Conservation (phyloP, 768 basidiomycete species). For the Lentinula detonsa region DNA sequence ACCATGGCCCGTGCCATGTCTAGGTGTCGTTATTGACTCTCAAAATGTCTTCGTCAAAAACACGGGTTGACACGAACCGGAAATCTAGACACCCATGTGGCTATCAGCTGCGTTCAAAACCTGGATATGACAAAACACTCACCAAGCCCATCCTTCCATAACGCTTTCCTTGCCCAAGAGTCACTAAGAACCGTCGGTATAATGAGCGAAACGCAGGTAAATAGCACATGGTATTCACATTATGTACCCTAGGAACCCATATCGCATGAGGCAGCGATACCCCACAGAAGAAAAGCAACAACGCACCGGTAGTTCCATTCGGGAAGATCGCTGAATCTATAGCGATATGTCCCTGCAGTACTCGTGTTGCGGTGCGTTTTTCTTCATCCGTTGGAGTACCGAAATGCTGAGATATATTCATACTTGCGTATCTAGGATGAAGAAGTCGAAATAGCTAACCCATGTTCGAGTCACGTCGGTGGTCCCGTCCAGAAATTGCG, state of each 20-base stretch:
- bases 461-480: conserved; percentile 92
- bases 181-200: conserved; percentile 41
- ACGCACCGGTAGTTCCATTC: conserved; percentile 64
- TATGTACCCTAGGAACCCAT: conserved; percentile 37
- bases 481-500: conserved; percentile 88
- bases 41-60: conserved; percentile 1
- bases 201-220: neutral
- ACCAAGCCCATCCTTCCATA: conserved; percentile 91
- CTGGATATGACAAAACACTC: conserved; percentile 12
- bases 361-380: conserved; percentile 84
- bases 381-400: conserved; percentile 79
- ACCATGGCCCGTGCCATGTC: conserved; percentile 93
- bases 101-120: neutral
- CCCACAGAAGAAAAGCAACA: conserved; percentile 17
- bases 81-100: conserved; percentile 41
- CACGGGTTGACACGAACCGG: conserved; percentile 30
- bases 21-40: conserved; percentile 14
- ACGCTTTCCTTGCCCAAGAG: conserved; percentile 66
- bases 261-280: neutral
- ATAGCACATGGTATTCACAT: conserved; percentile 34
- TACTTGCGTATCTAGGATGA: neutral
- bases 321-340: conserved; percentile 87
- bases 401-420: conserved; percentile 58
- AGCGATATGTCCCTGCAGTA: conserved; percentile 86
- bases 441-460: conserved; percentile 33